These are phyloP conservation scores for Hortiboletus rubellus DNA, from an alignment of 1,284 basidiomycete genomes.

Conservation along the genomic window DNA sequence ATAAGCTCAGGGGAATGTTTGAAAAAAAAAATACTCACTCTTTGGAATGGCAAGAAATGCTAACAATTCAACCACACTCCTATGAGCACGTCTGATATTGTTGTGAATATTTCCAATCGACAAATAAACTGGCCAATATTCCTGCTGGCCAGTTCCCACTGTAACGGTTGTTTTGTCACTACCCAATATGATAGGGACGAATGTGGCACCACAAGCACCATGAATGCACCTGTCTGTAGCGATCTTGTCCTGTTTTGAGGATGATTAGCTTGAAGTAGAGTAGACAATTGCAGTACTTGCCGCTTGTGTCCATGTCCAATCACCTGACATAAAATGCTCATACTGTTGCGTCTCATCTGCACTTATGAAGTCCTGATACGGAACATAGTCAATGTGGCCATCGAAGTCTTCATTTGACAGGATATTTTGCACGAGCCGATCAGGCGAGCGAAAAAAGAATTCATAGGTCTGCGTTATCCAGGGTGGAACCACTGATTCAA, in stretches of 20 bases:
- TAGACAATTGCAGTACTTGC: too few relatives aligned
- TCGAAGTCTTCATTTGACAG: background rate
- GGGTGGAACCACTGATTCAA: too few relatives aligned
- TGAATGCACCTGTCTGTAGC: too few relatives aligned
- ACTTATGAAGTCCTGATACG: background rate
- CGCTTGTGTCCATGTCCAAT: conserved; percentile 10
- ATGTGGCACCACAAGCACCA: background rate
- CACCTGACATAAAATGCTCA: conserved; percentile 23
- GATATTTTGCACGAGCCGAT: too few relatives aligned
- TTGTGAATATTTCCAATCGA: conserved; percentile 18
- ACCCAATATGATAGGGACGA: conserved; percentile 13
- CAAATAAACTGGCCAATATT: conserved; percentile 19
- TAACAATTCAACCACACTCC: conserved; percentile 2
- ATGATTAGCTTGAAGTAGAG: too few relatives aligned
- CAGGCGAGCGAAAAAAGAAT: too few relatives aligned
- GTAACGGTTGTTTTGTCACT: conserved; percentile 17
- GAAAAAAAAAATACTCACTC: too few relatives aligned
- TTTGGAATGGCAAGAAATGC: conserved; percentile 17
- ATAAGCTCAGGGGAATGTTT: too few relatives aligned
- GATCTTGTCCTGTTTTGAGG: too few relatives aligned
- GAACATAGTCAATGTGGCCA: background rate
- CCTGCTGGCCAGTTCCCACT: conserved; percentile 4
- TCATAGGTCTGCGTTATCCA: too few relatives aligned
- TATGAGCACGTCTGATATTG: conserved; percentile 1
- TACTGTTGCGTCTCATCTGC: background rate